Percentiles rank a stretch among this genome's conserved stretches.
These are phyloP conservation scores for Begonia fuchsioides DNA, from an alignment of 306 rosid species.

Conservation along the genomic window DNA sequence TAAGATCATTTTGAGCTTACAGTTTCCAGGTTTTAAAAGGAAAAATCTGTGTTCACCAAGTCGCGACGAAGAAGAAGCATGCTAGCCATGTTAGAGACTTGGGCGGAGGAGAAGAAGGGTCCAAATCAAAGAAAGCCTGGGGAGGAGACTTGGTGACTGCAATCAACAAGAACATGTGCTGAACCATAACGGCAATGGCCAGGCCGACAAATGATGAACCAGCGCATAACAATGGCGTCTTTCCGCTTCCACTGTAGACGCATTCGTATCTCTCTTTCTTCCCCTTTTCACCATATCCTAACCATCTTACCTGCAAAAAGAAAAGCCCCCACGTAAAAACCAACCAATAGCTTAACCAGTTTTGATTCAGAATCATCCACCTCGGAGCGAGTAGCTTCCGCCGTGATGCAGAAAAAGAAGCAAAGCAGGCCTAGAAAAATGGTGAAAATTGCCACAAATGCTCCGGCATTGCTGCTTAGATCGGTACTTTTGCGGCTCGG, in stretches of 20 bases:
- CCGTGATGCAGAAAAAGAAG: slow-evolving; percentile 70
- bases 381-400: slow-evolving; percentile 90
- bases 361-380: slow-evolving; percentile 15
- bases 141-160: slow-evolving; percentile 61
- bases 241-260: slow-evolving; percentile 63
- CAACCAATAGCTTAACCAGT: background rate
- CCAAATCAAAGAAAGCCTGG: slow-evolving; percentile 36
- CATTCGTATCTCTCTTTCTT: slow-evolving; percentile 35
- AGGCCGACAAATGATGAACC: slow-evolving; percentile 63
- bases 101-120: slow-evolving; percentile 50
- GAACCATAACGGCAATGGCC: slow-evolving; percentile 47
- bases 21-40: background rate
- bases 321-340: slow-evolving; percentile 2
- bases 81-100: slow-evolving; percentile 51
- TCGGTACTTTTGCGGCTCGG: slow-evolving; percentile 39
- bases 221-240: slow-evolving; percentile 57
- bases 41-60: slow-evolving; percentile 44
- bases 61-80: slow-evolving; percentile 59
- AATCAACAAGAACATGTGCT: slow-evolving; percentile 52
- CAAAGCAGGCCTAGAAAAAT: slow-evolving; percentile 56
- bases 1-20: background rate
- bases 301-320: slow-evolving; percentile 46
- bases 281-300: slow-evolving; percentile 15
- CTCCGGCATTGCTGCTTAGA: slow-evolving; percentile 63
- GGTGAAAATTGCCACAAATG: slow-evolving; percentile 40